phyloP scores from a whole-genome alignment of 345 rosid genomes.

The Capsella bursapastoris region DNA sequence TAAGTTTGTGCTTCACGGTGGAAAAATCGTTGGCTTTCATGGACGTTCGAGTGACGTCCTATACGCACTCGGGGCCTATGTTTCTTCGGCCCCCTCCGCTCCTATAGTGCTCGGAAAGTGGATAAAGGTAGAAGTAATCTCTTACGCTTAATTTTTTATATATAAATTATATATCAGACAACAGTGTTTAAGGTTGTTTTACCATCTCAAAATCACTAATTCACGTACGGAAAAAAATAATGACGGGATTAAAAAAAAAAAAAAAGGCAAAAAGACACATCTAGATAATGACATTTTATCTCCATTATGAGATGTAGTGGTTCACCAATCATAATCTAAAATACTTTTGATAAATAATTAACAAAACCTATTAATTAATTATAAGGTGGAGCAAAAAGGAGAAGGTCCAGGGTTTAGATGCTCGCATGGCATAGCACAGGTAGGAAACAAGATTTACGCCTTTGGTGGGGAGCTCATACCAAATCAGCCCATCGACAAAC shows the following conservation, averaged over 20 bases:
- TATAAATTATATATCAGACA: neutral
- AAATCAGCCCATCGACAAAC: slow-evolving; percentile 38
- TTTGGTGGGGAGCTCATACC: slow-evolving; percentile 44
- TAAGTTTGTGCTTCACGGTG: slow-evolving; percentile 40
- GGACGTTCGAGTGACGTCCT: slow-evolving; percentile 33
- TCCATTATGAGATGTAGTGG: neutral
- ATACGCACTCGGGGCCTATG: slow-evolving; percentile 36
- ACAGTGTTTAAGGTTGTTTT: neutral
- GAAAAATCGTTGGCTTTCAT: slow-evolving; percentile 42
- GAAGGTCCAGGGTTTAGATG: slow-evolving; percentile 35
- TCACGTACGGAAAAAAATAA: neutral
- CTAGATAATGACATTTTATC: neutral
- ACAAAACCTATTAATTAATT: neutral
- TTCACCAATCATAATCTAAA: neutral
- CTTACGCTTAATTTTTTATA: neutral
- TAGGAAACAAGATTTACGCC: slow-evolving; percentile 40
- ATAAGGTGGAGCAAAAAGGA: slow-evolving; percentile 41
- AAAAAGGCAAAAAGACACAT: neutral
- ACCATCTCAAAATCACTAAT: neutral
- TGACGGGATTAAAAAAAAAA: neutral
- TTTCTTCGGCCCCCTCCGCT: slow-evolving; percentile 11
- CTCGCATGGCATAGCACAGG: slow-evolving; percentile 40
- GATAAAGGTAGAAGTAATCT: slow-evolving; percentile 26
- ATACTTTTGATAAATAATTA: neutral
- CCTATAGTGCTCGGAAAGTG: slow-evolving; percentile 28